These are phyloP conservation scores for Candida neerlandica DNA, from an alignment of 1,139 yeast genomes.

Conservation along the genomic window DNA sequence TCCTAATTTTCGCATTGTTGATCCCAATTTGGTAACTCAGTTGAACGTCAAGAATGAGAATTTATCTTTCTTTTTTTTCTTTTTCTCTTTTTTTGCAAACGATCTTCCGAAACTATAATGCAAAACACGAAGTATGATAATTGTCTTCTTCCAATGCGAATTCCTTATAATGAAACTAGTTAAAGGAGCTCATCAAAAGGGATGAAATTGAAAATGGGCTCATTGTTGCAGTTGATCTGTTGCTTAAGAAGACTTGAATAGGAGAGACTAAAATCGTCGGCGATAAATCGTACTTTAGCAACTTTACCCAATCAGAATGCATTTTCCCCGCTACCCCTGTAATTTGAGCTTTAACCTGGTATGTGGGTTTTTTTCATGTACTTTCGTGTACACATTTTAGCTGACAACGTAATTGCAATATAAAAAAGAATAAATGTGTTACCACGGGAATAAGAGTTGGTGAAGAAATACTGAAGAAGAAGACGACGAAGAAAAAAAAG, in stretches of 20 bases:
- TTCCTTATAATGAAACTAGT: neutral
- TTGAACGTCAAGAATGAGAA: constrained; percentile 5
- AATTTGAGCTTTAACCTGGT: neutral
- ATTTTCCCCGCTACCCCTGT: neutral
- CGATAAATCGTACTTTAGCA: no score
- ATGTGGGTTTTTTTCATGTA: neutral
- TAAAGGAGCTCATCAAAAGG: no score
- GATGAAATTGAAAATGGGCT: neutral
- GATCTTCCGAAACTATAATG: neutral
- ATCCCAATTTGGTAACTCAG: neutral
- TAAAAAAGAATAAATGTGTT: no score
- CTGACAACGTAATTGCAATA: no score
- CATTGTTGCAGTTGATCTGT: neutral
- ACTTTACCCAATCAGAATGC: no score
- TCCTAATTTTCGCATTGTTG: neutral
- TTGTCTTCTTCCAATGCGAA: neutral
- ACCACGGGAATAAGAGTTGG: no score
- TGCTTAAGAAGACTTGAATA: no score
- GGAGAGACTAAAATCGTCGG: no score
- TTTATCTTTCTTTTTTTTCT: neutral
- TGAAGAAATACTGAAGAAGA: no score
- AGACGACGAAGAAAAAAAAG: no score
- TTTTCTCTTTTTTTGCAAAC: neutral
- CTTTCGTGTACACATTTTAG: neutral
- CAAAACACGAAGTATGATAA: neutral